Evolutionary conservation across 495 filamentous ascomycete genomes (phyloP).

Genomic region (Parathielavia appendiculata): DNA sequence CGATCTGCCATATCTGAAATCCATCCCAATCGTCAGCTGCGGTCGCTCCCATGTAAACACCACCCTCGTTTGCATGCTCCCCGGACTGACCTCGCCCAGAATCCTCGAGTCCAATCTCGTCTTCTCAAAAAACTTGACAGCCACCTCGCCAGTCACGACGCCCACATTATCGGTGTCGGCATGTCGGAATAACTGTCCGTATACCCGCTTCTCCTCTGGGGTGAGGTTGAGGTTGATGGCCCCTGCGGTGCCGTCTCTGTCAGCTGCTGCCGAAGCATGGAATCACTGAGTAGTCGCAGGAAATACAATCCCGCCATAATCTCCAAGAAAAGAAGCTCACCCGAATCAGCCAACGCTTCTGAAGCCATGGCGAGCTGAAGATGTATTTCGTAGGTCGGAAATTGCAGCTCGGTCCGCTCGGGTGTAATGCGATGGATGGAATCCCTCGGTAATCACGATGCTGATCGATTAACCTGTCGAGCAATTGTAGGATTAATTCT

Average conservation of each 20-base stretch:
- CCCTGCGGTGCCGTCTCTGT: constrained; percentile 30
- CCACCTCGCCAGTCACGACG: constrained; percentile 93
- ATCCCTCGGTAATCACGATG: not conserved
- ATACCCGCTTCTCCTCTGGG: constrained; percentile 86
- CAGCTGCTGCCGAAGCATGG: not conserved
- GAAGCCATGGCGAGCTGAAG: constrained; percentile 30
- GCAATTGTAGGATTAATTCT: not conserved
- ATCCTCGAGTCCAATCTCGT: constrained; percentile 77
- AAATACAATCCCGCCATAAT: not conserved
- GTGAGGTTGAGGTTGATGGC: constrained; percentile 78
- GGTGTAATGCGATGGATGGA: not conserved
- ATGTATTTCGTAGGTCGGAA: constrained; percentile 10
- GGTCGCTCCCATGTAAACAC: not conserved
- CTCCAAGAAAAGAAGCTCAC: constrained; percentile 8
- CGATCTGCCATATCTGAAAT: constrained; percentile 93
- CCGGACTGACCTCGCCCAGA: constrained; percentile 70
- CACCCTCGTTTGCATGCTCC: not conserved
- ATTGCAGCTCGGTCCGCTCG: not conserved
- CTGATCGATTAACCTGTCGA: constrained; percentile 1
- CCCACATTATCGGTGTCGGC: constrained; percentile 85
- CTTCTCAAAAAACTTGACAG: constrained; percentile 97
- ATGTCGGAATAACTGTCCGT: constrained; percentile 81
- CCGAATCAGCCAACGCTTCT: constrained; percentile 27
- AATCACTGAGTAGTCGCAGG: not conserved
- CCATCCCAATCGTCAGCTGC: constrained; percentile 10